These are phyloP conservation scores for Musa acuminata DNA, from an alignment of 176 grass and related monocot genomes.

Conservation along the genomic window DNA sequence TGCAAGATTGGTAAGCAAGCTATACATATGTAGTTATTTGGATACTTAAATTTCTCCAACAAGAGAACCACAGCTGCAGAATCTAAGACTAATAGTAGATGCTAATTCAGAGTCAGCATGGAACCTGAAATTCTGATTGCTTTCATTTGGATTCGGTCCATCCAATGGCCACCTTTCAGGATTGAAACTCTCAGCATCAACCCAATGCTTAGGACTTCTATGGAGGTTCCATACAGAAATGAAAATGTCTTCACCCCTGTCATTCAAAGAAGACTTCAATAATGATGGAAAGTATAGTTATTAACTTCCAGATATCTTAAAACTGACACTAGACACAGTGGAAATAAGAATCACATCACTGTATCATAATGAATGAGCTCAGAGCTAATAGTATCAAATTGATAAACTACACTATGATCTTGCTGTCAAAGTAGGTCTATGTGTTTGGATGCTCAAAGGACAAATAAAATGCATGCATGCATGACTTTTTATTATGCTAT, in stretches of 20 bases:
- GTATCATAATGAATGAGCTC: not conserved
- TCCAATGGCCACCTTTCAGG: slow-evolving; percentile 96
- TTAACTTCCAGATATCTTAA: not conserved
- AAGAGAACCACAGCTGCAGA: not conserved
- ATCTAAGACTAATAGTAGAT: not conserved
- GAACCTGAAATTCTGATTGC: slow-evolving; percentile 96
- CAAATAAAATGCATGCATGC: no score
- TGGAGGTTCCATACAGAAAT: slow-evolving; percentile 97
- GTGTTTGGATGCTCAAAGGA: no score
- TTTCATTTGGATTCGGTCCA: slow-evolving; percentile 90
- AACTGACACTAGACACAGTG: not conserved
- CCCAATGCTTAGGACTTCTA: slow-evolving; percentile 76
- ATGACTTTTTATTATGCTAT: no score
- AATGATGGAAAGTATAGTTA: not conserved
- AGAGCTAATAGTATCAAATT: no score
- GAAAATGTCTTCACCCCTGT: slow-evolving; percentile 91
- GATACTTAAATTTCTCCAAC: not conserved
- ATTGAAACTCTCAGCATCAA: slow-evolving; percentile 84
- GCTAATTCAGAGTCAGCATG: slow-evolving; percentile 11
- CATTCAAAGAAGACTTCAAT: not conserved
- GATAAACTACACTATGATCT: no score
- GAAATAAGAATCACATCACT: not conserved
- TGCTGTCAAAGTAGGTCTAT: no score
- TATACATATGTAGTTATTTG: not conserved
- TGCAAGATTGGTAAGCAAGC: not conserved